Evolutionary conservation across 2,329 filamentous ascomycete species (phyloP).

Genomic region (Sarocladiaceae sp.): DNA sequence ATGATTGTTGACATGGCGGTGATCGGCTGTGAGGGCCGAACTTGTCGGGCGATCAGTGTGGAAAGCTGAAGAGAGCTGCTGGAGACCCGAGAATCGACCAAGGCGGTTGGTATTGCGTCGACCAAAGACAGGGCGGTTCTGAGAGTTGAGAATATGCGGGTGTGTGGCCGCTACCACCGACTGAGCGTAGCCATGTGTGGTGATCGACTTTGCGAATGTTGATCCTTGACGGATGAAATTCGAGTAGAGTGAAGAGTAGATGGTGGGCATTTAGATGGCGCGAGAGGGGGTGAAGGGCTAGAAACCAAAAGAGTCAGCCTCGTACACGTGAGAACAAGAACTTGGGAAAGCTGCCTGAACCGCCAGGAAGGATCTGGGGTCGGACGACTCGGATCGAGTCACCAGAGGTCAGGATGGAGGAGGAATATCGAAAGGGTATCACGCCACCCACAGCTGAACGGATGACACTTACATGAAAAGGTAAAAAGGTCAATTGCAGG

Average conservation of each 20-base stretch:
- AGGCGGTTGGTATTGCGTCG: constrained; percentile 50
- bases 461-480: constrained; percentile 52
- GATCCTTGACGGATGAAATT: constrained; percentile 96
- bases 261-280: constrained; percentile 83
- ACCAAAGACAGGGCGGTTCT: constrained; percentile 57
- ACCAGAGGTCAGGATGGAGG: not conserved
- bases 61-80: constrained; percentile 72
- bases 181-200: constrained; percentile 95
- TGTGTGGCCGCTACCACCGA: constrained; percentile 94
- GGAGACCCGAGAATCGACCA: constrained; percentile 44
- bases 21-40: constrained; percentile 41
- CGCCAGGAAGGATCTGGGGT: constrained; percentile 7
- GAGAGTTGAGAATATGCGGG: constrained; percentile 67
- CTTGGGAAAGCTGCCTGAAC: constrained; percentile 1
- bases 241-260: constrained; percentile 62
- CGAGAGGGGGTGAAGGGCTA: constrained; percentile 54
- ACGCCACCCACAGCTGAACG: constrained; percentile 8
- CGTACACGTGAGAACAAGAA: not conserved
- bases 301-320: constrained; percentile 18
- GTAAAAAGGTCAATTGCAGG: constrained; percentile 69
- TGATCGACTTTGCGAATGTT: constrained; percentile 76
- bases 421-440: not conserved
- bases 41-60: constrained; percentile 50
- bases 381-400: constrained; percentile 7
- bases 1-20: constrained; percentile 48